Conservation (phyloP, 805 yeast genomes). For the Kodamaea kaohsiungensis region DNA sequence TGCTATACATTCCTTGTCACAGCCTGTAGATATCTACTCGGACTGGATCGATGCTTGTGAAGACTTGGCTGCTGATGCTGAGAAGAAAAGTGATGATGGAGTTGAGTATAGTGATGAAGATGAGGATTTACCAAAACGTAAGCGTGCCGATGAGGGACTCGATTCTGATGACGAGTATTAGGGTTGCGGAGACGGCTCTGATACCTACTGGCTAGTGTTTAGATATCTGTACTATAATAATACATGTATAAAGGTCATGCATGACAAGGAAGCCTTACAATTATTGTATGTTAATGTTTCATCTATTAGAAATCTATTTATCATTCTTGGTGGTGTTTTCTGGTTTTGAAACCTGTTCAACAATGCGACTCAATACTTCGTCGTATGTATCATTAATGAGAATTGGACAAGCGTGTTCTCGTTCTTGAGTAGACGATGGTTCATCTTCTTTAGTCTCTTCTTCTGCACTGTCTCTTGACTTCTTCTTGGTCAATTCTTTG, state of each 20-base stretch:
- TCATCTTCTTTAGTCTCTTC: not conserved
- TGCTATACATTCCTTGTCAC: slow-evolving; percentile 77
- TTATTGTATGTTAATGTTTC: no score
- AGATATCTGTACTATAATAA: slow-evolving; percentile 5
- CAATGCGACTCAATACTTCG: slow-evolving; percentile 14
- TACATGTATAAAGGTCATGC: not conserved
- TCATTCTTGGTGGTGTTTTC: slow-evolving; percentile 5
- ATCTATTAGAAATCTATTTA: not conserved
- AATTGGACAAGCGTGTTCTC: not conserved
- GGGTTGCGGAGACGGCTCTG: not conserved
- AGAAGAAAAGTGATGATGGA: slow-evolving; percentile 23
- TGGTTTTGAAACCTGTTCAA: slow-evolving; percentile 5
- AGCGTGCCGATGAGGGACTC: slow-evolving; percentile 1
- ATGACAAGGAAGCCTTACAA: no score
- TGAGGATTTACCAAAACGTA: slow-evolving; percentile 13
- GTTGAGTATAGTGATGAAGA: slow-evolving; percentile 38
- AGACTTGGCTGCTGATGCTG: slow-evolving; percentile 72
- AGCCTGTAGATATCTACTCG: slow-evolving; percentile 91
- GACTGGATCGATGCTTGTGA: slow-evolving; percentile 99
- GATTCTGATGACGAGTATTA: slow-evolving; percentile 9
- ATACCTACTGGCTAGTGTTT: not conserved
- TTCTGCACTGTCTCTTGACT: not conserved
- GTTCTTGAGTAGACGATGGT: not conserved
- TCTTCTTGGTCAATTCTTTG: slow-evolving; percentile 4
- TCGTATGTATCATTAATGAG: slow-evolving; percentile 22